Evolutionary conservation across 345 rosid species (phyloP).

Genomic region (Salix viminalis): DNA sequence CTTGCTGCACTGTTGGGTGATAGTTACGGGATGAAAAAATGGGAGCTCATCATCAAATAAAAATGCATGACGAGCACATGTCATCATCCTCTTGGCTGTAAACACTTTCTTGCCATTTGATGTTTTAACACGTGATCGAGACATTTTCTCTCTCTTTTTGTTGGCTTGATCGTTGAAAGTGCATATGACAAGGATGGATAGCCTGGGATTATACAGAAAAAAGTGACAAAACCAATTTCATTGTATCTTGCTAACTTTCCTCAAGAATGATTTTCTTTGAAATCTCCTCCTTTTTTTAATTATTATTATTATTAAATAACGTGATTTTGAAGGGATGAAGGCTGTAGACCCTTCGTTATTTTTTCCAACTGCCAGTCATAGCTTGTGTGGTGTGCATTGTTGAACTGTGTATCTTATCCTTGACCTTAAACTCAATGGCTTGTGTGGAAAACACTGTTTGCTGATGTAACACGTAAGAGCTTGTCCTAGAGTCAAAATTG

Average conservation of each 20-base stretch:
- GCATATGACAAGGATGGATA: slow-evolving; percentile 14
- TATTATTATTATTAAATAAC: not conserved
- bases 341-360: not conserved
- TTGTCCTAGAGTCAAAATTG: not conserved
- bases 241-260: slow-evolving; percentile 12
- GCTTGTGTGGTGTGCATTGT: not conserved
- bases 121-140: slow-evolving; percentile 1
- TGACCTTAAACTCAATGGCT: slow-evolving; percentile 8
- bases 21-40: not conserved
- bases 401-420: slow-evolving; percentile 22
- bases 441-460: not conserved
- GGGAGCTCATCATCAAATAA: not conserved
- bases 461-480: not conserved
- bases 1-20: not conserved
- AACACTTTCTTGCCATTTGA: not conserved
- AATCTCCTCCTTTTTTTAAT: not conserved
- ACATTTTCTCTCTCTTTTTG: not conserved
- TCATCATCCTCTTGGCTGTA: not conserved
- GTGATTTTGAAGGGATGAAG: slow-evolving; percentile 1
- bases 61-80: not conserved
- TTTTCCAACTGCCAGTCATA: not conserved
- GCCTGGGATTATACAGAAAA: slow-evolving; percentile 18
- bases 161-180: slow-evolving; percentile 7
- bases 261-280: slow-evolving; percentile 12
- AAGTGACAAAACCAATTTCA: slow-evolving; percentile 9